Base-by-base conservation (phyloP, 495 filamentous ascomycete genomes). In the Lophiostoma macrostomum region DNA sequence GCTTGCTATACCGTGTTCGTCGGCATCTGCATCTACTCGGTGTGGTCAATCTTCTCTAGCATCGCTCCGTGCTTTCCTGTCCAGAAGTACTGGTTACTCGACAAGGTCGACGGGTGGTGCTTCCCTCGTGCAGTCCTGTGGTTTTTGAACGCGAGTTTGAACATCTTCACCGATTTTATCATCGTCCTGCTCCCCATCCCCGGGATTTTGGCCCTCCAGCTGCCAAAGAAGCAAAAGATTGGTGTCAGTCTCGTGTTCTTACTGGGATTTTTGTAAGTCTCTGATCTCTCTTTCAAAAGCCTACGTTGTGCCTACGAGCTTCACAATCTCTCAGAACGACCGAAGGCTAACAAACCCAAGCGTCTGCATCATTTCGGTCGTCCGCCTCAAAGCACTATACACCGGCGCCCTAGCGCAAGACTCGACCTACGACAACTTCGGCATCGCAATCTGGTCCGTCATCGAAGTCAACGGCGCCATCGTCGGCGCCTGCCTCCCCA, bases 141-240 rank as follows among this genome's bases (percentile, higher is more conserved):
- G 35, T 38, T 32, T n/a, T 7, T 38, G 35, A 38, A 38, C 35
- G 35, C 35, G 6, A 10, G 8, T 6, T 18, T 38, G 8, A 38
- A 38, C 35, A 38, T 38, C 16, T 38, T 38, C 35, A 38, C 35
- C 12, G 40, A 43, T 22, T 43, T 43, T 8, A 7, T 43, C 7
- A 74, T 79, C 18, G 44, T 78, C 18, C 29, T 73, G 5, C 72
- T 74, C 46, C 76, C 76, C 0, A 72, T 78, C 65, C 76, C 75
- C 0, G 68, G 76, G 14, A 66, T 79, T 19, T 63, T 58, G 35
- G 68, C 66, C 4, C 58, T 79, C 4, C 72, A 78, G 44, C 51
- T 78, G 13, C 73, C 73, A 0, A 49, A 24, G 20, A 68, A 65
- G 36, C 73, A 76, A 40, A 74, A 71, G 51, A 14, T 76, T 12